Conservation (phyloP, 73 alveolate species). For the Paraurostyla sp. region DNA sequence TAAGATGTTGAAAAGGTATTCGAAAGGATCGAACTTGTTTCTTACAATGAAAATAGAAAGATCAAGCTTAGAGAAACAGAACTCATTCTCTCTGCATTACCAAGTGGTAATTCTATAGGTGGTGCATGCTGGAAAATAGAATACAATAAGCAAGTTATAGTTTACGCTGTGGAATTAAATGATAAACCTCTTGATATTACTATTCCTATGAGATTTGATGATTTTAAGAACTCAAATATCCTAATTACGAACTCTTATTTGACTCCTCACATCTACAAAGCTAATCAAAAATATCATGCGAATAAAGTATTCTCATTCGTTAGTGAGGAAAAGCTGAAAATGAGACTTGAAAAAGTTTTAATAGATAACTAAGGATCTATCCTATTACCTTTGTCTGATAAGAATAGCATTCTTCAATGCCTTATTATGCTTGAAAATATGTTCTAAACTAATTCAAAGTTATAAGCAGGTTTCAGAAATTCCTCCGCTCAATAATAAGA, state of each 20-base stretch:
- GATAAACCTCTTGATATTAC: conserved; percentile 50
- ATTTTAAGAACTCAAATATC: conserved; percentile 48
- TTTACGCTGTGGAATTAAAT: conserved; percentile 48
- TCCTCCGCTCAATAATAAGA: not conserved
- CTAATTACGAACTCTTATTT: conserved; percentile 14
- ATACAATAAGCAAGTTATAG: conserved; percentile 19
- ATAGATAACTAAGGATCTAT: not conserved
- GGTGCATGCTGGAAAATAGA: conserved; percentile 65
- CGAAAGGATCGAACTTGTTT: conserved; percentile 42
- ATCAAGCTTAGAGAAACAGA: conserved; percentile 39
- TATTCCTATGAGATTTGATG: conserved; percentile 42
- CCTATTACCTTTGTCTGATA: conserved; percentile 43
- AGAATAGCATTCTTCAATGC: conserved; percentile 30
- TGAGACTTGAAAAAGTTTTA: conserved; percentile 22
- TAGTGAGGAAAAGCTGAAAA: conserved; percentile 42
- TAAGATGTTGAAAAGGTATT: conserved; percentile 46
- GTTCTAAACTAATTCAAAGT: conserved; percentile 27
- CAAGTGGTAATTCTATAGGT: conserved; percentile 45
- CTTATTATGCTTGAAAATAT: conserved; percentile 40
- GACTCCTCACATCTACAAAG: conserved; percentile 8
- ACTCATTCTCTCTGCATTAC: conserved; percentile 35
- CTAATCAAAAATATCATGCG: not conserved
- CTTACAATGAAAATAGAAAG: conserved; percentile 58
- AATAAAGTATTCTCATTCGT: conserved; percentile 7
- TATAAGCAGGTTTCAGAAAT: conserved; percentile 16